A percentile compares a stretch with the other conserved stretches of the same genome.
Conservation (phyloP, 345 rosid genomes). For the Lepidium didymum region DNA sequence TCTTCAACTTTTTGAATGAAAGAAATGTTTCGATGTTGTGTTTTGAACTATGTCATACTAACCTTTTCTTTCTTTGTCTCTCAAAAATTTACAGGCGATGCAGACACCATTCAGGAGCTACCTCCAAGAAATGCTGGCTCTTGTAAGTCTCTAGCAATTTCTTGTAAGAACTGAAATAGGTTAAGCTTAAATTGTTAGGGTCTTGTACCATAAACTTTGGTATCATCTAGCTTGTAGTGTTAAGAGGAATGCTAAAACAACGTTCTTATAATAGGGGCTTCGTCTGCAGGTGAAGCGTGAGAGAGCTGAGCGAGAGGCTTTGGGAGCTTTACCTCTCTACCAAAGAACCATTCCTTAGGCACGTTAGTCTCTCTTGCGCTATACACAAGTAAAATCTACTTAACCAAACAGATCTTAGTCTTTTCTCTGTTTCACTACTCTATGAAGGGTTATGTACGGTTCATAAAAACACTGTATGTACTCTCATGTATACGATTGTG, state of each 20-base stretch:
- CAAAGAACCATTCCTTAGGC: conserved; percentile 74
- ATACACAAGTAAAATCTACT: background rate
- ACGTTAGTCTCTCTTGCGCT: conserved; percentile 1
- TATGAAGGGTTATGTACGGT: background rate
- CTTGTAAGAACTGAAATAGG: background rate
- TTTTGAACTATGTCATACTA: background rate
- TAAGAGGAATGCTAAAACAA: background rate
- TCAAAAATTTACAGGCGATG: conserved; percentile 40
- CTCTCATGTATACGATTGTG: background rate
- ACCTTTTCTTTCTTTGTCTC: background rate
- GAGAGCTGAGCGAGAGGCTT: conserved; percentile 74
- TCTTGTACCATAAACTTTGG: background rate
- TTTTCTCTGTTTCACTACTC: background rate
- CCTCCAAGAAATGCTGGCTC: conserved; percentile 75
- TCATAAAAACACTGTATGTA: background rate
- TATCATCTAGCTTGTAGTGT: background rate
- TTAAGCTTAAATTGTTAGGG: background rate
- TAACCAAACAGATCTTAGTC: background rate
- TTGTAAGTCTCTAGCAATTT: conserved; percentile 45
- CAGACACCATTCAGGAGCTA: conserved; percentile 84
- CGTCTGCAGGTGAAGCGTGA: conserved; percentile 64
- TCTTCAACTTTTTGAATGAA: background rate
- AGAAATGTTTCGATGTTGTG: background rate
- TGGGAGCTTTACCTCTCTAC: conserved; percentile 87
- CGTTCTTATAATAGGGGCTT: background rate